Evolutionary conservation across 2,329 filamentous ascomycete species (phyloP), one percentile per base, ranked within the genome.

Genomic region (Botrytis byssoidea): DNA sequence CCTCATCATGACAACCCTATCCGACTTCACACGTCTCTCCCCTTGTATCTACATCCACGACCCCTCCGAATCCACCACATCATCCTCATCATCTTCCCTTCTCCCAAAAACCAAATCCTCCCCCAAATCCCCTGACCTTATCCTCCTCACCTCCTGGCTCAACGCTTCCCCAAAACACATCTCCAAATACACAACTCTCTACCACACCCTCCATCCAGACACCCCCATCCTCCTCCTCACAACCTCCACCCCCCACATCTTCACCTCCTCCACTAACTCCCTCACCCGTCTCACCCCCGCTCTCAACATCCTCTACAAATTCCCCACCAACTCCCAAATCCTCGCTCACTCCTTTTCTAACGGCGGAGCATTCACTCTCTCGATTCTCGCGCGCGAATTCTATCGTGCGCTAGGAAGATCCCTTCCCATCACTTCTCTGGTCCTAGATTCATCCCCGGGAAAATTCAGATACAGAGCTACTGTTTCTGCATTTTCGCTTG

Each of bases 341-440:
- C 81, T 84, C 44, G 75, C 86, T 14, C 85, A 87, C 78, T 79
- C 84, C 72, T 87, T 87, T 79, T 87, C 85, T 35, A 86, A 87
- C 74, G 86, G 85, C 3, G 48, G 48, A 10, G 25, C 48, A 14
- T 55, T n/a, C 2, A 55, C 48, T 3, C 48, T 55, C 48, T 55
- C 48, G 1, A n/a, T 55, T 16, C 48, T 55, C 48, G 48, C 48
- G 48, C 48, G 48, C 48, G 48, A 55, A n/a, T 55, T 55, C 6
- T 25, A n/a, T 55, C 25, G 25, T 4, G 25, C 1, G 10, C 48
- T n/a, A 2, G 25, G 48, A 25, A n/a, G 48, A 55, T 55, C 25
- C 7, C 48, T 55, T n/a, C 48, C 48, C 0, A 16, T 55, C 12
- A 5, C 5, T n/a, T 55, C 25, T 1, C 6, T 55, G 8, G 12